A percentile compares a stretch with the other conserved stretches of the same genome.
Conservation (phyloP, 2,329 filamentous ascomycete species). For the Diaporthe citri region DNA sequence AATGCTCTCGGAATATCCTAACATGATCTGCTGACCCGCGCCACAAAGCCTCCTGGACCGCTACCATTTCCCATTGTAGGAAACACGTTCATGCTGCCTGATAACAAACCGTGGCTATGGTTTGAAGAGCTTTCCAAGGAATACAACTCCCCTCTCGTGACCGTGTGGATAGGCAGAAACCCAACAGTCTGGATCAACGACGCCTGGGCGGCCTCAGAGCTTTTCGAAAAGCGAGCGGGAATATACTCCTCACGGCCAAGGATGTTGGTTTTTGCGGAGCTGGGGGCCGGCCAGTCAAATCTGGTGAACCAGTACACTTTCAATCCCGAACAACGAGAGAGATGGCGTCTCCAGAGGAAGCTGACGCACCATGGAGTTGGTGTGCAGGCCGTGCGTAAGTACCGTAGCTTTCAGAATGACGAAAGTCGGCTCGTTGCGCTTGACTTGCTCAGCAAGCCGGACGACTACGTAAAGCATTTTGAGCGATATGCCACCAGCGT, state of each 20-base stretch:
- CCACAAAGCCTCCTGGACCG: constrained; percentile 63
- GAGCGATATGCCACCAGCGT: constrained; percentile 67
- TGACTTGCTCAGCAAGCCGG: constrained; percentile 58
- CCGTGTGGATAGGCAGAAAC: constrained; percentile 66
- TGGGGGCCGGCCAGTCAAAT: constrained; percentile 58
- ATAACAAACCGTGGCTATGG: constrained; percentile 69
- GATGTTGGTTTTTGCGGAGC: constrained; percentile 61
- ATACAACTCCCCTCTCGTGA: constrained; percentile 63
- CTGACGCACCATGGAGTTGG: constrained; percentile 66
- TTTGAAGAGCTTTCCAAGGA: constrained; percentile 66
- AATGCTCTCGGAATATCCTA: background rate
- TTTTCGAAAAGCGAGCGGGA: constrained; percentile 67
- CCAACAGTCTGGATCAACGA: constrained; percentile 63
- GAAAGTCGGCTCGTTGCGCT: constrained; percentile 68
- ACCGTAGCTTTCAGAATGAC: constrained; percentile 67
- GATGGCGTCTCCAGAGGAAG: constrained; percentile 61
- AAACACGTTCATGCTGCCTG: constrained; percentile 67
- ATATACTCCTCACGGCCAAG: constrained; percentile 64
- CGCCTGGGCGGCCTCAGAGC: constrained; percentile 62
- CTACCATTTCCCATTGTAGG: constrained; percentile 66
- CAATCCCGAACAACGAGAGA: constrained; percentile 54
- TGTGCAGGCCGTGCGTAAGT: constrained; percentile 66
- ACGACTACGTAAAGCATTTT: constrained; percentile 64
- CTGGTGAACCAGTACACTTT: constrained; percentile 59
- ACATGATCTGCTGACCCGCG: constrained; percentile 32